Evolutionary conservation across 495 filamentous ascomycete species (phyloP).

Genomic region (Hypoxylon crocopeplum): DNA sequence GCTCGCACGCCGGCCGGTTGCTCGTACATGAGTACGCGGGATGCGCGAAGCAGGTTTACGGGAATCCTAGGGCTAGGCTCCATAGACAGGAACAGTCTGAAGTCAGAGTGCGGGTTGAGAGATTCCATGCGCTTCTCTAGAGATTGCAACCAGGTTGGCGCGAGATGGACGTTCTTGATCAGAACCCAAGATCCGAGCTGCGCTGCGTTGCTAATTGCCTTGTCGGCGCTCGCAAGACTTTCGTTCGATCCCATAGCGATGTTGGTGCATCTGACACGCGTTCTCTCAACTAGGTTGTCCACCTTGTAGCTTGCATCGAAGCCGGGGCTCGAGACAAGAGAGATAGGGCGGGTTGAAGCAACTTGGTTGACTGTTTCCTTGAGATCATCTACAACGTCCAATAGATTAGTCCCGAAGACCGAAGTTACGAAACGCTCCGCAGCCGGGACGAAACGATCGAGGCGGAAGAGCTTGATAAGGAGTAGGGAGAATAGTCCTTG

Average conservation of each 20-base stretch:
- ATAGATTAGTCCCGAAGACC: constrained; percentile 84
- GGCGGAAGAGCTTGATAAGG: constrained; percentile 90
- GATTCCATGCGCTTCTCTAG: constrained; percentile 96
- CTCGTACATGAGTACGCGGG: constrained; percentile 95
- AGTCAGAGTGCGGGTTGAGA: constrained; percentile 91
- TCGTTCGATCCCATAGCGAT: constrained; percentile 99
- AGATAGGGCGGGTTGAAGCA: constrained; percentile 81
- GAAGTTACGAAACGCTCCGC: constrained; percentile 88
- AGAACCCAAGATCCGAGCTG: constrained; percentile 94
- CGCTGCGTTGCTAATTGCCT: constrained; percentile 91
- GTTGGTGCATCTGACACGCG: constrained; percentile 82
- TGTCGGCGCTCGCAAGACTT: constrained; percentile 88
- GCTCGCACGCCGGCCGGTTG: constrained; percentile 95
- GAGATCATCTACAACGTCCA: constrained; percentile 83
- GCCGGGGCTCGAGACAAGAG: constrained; percentile 90
- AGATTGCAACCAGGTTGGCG: constrained; percentile 93
- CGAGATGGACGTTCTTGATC: constrained; percentile 98
- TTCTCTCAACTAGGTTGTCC: constrained; percentile 87
- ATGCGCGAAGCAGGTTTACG: constrained; percentile 92
- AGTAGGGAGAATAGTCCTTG: constrained; percentile 83
- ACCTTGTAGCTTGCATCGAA: constrained; percentile 99
- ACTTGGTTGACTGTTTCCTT: constrained; percentile 85
- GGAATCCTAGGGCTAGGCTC: constrained; percentile 96
- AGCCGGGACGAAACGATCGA: constrained; percentile 92
- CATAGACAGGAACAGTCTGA: constrained; percentile 97